Conservation (phyloP, 106 monocot genomes). For the Dendrobium nobile region DNA sequence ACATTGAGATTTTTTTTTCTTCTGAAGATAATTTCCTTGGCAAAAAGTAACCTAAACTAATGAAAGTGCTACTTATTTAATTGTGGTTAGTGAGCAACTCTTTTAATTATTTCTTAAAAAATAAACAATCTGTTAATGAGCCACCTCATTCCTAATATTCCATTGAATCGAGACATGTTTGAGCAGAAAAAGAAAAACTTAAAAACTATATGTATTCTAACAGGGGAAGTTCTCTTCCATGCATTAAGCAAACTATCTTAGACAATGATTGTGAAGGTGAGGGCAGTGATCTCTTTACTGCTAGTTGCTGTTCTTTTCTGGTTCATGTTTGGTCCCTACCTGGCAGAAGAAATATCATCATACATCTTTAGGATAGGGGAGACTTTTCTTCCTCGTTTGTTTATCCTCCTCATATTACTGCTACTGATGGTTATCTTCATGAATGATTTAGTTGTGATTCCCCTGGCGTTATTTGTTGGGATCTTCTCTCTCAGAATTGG, state of each 20-base stretch:
- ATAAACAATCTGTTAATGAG: neutral
- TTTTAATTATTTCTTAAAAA: conserved; percentile 2
- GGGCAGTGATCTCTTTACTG: neutral
- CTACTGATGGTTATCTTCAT: neutral
- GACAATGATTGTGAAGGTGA: neutral
- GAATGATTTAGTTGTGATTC: conserved; percentile 2
- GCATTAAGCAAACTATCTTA: neutral
- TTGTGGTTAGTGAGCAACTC: neutral
- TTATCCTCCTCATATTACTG: neutral
- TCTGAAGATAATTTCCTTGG: too few species aligned
- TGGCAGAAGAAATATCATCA: neutral
- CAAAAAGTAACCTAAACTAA: neutral
- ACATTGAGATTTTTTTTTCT: too few species aligned
- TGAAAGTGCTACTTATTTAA: neutral
- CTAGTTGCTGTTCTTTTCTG: neutral
- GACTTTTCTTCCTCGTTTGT: neutral
- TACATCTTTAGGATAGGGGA: neutral
- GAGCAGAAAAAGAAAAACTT: neutral
- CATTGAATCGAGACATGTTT: neutral
- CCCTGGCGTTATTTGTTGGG: neutral
- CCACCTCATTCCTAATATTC: neutral
- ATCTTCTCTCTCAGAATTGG: conserved; percentile 1
- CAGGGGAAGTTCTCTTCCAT: neutral
- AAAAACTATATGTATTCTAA: neutral
- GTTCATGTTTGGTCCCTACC: neutral